Base-by-base conservation (phyloP, 2,329 filamentous ascomycete genomes). In the Myriangium duriaei region DNA sequence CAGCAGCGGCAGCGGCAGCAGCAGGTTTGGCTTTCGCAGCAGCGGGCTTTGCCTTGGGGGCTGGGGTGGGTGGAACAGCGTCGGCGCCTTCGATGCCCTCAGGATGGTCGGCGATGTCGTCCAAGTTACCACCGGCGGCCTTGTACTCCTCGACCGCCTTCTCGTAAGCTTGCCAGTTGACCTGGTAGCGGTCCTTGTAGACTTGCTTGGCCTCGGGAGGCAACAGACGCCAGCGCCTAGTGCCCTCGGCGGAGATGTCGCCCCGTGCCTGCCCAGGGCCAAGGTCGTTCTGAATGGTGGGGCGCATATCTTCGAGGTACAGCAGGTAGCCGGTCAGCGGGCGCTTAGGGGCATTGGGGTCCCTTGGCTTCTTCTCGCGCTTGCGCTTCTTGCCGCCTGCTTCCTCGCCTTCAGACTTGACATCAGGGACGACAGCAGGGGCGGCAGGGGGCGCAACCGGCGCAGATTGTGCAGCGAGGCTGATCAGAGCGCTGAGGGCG, bases 251-350 rank as follows among this genome's bases (percentile, higher is more conserved):
- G 55, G 86, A 81, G 34, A 96, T 82, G 41, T 87, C 84, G 53
- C 85, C 85, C 31, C 40, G 42, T 39, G 47, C 45, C 58, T 81
- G 79, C 5, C 79, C 76, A 42, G 76, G 71, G n/a, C 74, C 57
- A 9, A 93, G 71, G 32, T 59, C 54, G 4, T 55, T 53, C 41
- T 82, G 79, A 49, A 96, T 91, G 56, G 83, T 79, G 36, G 78
- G 73, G 34, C 91, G 81, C 47, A 85, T 85, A 47, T 81, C 79
- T 59, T 92, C 81, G 70, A 93, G 85, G 67, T 86, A 96, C 44
- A 95, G 68, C 68, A 96, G 94, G 68, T 92, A 95, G 2, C 88
- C 86, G 4, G 88, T 96, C 54, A 95, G 62, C 6, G 88, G 87
- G 35, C 87, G 78, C 74, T 95, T 96, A 43, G 88, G 88, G 5